phyloP scores from a whole-genome alignment of 768 basidiomycete species.

The Mrakia gelida region DNA sequence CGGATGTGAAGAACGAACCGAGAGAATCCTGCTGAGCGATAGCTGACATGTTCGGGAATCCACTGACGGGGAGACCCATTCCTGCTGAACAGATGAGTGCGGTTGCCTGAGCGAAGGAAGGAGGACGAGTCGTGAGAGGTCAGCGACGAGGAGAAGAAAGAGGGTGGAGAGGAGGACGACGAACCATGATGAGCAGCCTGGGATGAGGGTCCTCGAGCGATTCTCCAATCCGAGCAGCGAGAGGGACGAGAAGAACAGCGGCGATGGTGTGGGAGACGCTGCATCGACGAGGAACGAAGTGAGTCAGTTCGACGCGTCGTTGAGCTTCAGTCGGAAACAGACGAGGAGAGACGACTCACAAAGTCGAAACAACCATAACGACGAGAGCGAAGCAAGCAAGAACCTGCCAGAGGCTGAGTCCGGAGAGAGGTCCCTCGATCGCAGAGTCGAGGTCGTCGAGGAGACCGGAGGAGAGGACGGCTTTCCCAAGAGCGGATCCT shows the following conservation, averaged over 20 bases:
- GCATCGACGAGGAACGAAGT: constrained; percentile 60
- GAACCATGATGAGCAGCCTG: constrained; percentile 81
- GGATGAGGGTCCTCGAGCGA: constrained; percentile 65
- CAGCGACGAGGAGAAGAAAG: background rate
- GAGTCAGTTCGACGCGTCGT: background rate
- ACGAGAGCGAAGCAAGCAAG: constrained; percentile 37
- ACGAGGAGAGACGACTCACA: background rate
- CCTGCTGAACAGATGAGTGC: constrained; percentile 88
- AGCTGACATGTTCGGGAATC: constrained; percentile 77
- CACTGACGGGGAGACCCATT: constrained; percentile 92
- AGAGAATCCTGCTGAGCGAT: constrained; percentile 87
- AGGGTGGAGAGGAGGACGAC: constrained; percentile 4
- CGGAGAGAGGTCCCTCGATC: constrained; percentile 55
- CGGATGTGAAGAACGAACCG: no score
- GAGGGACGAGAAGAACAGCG: constrained; percentile 91
- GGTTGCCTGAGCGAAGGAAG: constrained; percentile 49
- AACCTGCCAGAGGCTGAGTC: constrained; percentile 44
- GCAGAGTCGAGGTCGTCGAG: constrained; percentile 67
- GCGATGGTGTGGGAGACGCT: constrained; percentile 97
- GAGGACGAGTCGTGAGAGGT: background rate
- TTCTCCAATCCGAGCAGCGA: constrained; percentile 83
- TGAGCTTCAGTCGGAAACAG: no score
- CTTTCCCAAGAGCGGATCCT: constrained; percentile 91
- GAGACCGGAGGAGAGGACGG: constrained; percentile 82
- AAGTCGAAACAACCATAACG: constrained; percentile 31